A percentile compares a stretch with the other conserved stretches of the same genome.
These are phyloP conservation scores for Cladosporium sp. DNA, from an alignment of 2,329 filamentous ascomycete genomes.

Conservation along the genomic window DNA sequence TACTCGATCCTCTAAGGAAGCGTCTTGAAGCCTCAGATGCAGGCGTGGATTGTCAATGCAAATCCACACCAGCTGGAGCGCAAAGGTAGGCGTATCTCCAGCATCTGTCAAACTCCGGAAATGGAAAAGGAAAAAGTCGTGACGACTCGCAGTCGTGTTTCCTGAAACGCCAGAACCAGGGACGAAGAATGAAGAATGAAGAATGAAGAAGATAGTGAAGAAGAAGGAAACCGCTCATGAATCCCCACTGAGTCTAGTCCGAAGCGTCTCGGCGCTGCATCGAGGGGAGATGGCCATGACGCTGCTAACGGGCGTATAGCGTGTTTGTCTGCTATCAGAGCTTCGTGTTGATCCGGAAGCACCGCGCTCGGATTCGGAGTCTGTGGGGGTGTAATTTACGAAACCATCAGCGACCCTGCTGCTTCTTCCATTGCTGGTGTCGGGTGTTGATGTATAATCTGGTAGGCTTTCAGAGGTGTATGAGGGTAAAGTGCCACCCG, in stretches of 20 bases:
- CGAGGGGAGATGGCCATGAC: conserved; percentile 38
- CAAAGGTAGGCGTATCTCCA: too few relatives aligned
- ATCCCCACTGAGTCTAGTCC: conserved; percentile 18
- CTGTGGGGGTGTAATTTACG: conserved; percentile 32
- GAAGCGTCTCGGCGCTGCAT: conserved; percentile 36
- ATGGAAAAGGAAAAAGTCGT: too few relatives aligned
- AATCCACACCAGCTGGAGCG: too few relatives aligned
- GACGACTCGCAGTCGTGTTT: too few relatives aligned
- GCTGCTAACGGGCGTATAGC: conserved; percentile 37
- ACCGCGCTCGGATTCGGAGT: conserved; percentile 11
- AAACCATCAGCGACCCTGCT: conserved; percentile 40
- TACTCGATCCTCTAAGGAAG: too few relatives aligned
- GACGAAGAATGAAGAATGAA: too few relatives aligned
- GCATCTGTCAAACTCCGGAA: too few relatives aligned
- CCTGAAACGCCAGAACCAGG: too few relatives aligned
- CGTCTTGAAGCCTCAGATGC: too few relatives aligned
- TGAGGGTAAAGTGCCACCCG: conserved; percentile 28
- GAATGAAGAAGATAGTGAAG: too few relatives aligned
- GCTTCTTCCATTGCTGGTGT: conserved; percentile 19
- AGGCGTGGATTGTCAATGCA: too few relatives aligned
- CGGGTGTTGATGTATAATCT: conserved; percentile 39
- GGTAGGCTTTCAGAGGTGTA: conserved; percentile 38
- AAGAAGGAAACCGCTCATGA: too few relatives aligned
- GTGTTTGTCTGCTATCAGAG: conserved; percentile 16
- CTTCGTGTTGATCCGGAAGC: conserved; percentile 14